Conservation (phyloP, 768 basidiomycete genomes). For the Nidula microcarpa region DNA sequence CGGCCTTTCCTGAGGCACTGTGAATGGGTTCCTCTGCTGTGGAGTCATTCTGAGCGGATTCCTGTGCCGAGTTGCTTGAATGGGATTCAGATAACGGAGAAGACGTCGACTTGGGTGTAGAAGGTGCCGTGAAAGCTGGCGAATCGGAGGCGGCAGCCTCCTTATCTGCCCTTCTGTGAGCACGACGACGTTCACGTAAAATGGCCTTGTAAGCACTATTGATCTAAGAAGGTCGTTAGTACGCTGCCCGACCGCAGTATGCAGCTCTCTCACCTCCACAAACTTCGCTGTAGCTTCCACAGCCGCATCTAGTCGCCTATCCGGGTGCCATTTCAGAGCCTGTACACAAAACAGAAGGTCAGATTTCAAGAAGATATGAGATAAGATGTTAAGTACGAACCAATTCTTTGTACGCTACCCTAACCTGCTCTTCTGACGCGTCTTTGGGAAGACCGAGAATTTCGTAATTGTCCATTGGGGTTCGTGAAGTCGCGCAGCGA, state of each 20-base stretch:
- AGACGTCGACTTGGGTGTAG: too few species aligned
- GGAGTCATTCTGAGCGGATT: too few species aligned
- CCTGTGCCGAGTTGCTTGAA: too few species aligned
- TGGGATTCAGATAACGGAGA: too few species aligned
- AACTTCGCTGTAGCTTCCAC: slow-evolving; percentile 46
- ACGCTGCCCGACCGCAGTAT: not conserved
- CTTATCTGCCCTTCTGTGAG: not conserved
- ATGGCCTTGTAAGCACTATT: slow-evolving; percentile 47
- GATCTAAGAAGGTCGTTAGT: slow-evolving; percentile 26
- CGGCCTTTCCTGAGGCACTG: too few species aligned
- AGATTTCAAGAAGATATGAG: slow-evolving; percentile 1
- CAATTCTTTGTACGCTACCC: slow-evolving; percentile 50
- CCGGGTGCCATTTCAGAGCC: slow-evolving; percentile 62
- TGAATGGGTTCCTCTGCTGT: too few species aligned
- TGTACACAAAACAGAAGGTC: slow-evolving; percentile 7
- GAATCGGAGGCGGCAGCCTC: too few species aligned
- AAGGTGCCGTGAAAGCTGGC: too few species aligned
- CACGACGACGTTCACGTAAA: slow-evolving; percentile 30
- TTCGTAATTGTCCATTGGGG: slow-evolving; percentile 20
- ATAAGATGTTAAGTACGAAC: slow-evolving; percentile 27
- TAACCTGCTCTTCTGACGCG: slow-evolving; percentile 48
- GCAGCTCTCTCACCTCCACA: slow-evolving; percentile 33
- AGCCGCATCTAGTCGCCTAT: slow-evolving; percentile 43
- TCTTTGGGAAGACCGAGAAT: slow-evolving; percentile 42
- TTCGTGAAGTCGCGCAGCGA: too few species aligned